A percentile compares a stretch with the other conserved stretches of the same genome.
These are phyloP conservation scores for Chaetomium sp. DNA, from an alignment of 2,329 filamentous ascomycete genomes.

Conservation along the genomic window DNA sequence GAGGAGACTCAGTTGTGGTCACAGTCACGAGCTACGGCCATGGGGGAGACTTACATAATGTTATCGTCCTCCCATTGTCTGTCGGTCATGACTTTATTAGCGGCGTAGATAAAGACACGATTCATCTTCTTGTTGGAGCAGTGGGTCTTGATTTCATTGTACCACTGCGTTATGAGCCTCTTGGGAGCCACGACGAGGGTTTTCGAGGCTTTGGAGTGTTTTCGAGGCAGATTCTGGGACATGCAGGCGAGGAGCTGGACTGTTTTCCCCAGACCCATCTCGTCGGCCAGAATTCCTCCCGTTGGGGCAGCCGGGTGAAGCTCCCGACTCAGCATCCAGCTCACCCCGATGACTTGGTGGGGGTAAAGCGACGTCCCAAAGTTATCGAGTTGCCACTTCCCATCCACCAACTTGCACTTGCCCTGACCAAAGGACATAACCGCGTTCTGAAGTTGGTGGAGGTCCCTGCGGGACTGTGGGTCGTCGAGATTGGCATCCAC, in stretches of 20 bases:
- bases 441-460: neutral
- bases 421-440: conserved; percentile 13
- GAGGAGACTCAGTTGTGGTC: neutral
- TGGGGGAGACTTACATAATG: conserved; percentile 22
- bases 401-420: conserved; percentile 10
- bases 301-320: conserved; percentile 29
- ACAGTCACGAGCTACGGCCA: neutral
- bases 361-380: conserved; percentile 25
- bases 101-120: neutral
- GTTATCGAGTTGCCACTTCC: conserved; percentile 18
- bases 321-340: conserved; percentile 30
- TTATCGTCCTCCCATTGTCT: neutral
- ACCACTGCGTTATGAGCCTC: conserved; percentile 45
- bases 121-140: neutral
- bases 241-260: conserved; percentile 59
- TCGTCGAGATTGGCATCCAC: neutral
- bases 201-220: conserved; percentile 36
- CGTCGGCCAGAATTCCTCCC: conserved; percentile 57
- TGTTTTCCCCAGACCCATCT: conserved; percentile 65
- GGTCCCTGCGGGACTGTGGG: neutral
- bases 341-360: conserved; percentile 28
- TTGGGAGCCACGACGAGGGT: conserved; percentile 45
- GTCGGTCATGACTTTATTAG: neutral
- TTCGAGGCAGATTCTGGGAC: conserved; percentile 46
- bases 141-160: conserved; percentile 42